Percentiles rank a stretch among this genome's conserved stretches.
These are phyloP conservation scores for Spatholobus suberectus DNA, from an alignment of 306 rosid species.

Conservation along the genomic window DNA sequence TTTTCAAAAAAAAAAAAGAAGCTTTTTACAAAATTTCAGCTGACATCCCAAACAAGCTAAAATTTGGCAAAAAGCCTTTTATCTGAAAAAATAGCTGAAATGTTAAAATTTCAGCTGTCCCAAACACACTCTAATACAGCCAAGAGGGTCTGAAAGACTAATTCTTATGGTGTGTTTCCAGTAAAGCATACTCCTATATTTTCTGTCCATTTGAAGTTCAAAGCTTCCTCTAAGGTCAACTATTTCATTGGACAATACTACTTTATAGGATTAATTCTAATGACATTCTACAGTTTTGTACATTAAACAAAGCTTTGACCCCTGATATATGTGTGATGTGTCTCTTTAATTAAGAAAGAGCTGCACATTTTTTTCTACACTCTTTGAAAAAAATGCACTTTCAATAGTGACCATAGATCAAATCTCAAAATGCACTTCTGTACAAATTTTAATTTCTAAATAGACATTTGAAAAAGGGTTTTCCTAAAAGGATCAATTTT, in stretches of 20 bases:
- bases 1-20: too few relatives aligned
- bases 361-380: background rate
- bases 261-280: background rate
- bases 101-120: too few relatives aligned
- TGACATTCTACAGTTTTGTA: background rate
- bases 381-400: background rate
- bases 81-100: too few relatives aligned
- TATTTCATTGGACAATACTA: background rate
- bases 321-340: background rate
- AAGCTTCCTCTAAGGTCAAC: background rate
- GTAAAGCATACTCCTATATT: background rate
- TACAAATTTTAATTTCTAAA: conserved; percentile 3
- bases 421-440: background rate
- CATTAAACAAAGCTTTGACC: background rate
- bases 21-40: too few relatives aligned
- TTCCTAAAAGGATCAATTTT: background rate
- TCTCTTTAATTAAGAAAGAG: background rate
- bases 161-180: conserved; percentile 13
- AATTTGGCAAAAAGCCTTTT: too few relatives aligned
- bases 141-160: background rate
- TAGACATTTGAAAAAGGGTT: background rate
- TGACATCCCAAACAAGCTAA: too few relatives aligned
- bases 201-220: background rate
- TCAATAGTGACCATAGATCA: background rate
- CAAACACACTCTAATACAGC: too few relatives aligned